Conservation (phyloP, 148 eudicot genomes). For the Diospyros kaki region DNA sequence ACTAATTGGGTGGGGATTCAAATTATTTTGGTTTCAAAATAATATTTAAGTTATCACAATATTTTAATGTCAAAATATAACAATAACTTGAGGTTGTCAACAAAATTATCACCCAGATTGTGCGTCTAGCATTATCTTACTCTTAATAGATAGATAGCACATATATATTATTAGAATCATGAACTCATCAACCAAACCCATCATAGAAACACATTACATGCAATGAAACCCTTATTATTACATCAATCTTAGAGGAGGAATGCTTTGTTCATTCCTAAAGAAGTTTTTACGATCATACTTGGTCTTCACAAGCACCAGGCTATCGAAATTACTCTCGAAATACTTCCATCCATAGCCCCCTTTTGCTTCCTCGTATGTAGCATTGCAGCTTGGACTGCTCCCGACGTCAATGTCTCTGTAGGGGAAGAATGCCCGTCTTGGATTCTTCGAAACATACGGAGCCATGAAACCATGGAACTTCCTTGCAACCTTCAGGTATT, state of each 20-base stretch:
- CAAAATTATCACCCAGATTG: too few relatives aligned
- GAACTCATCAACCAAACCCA: too few relatives aligned
- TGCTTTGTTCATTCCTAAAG: conserved; percentile 21
- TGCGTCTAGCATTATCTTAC: too few relatives aligned
- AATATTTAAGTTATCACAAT: too few relatives aligned
- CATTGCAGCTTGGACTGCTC: background rate
- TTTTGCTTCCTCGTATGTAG: conserved; percentile 6
- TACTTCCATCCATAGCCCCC: conserved; percentile 11
- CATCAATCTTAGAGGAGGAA: background rate
- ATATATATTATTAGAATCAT: too few relatives aligned
- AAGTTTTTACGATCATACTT: conserved; percentile 12
- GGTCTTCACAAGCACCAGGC: conserved; percentile 16
- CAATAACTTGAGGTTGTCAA: too few relatives aligned
- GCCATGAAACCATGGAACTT: conserved; percentile 11
- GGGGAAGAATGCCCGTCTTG: conserved; percentile 14
- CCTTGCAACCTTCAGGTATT: background rate
- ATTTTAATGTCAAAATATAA: too few relatives aligned
- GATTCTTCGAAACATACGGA: conserved; percentile 15
- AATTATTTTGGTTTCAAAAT: too few relatives aligned
- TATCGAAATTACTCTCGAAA: conserved; percentile 20
- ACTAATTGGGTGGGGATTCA: too few relatives aligned
- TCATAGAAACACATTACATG: too few relatives aligned
- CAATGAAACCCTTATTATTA: too few relatives aligned
- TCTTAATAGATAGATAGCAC: too few relatives aligned
- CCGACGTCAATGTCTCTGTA: conserved; percentile 22